phyloP scores from a whole-genome alignment of 805 yeast species.

The Ascoidea rubescens region DNA sequence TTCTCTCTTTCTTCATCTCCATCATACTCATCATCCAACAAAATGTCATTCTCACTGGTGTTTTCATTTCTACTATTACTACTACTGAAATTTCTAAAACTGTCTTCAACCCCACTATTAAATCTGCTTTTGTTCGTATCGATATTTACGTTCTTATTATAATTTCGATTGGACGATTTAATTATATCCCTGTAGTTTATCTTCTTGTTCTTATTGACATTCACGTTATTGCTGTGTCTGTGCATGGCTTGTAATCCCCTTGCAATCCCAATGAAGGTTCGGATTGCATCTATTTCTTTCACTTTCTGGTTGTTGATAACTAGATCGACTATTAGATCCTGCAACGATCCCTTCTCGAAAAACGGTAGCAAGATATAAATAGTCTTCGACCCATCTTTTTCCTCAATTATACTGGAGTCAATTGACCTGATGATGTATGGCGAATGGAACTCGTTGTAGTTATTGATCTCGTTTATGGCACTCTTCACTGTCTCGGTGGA shows the following conservation, averaged over 20 bases:
- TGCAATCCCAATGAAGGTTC: conserved; percentile 53
- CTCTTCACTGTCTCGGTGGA: conserved; percentile 55
- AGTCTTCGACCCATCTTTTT: conserved; percentile 66
- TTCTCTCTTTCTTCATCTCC: conserved; percentile 3
- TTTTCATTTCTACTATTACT: not conserved
- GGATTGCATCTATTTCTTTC: conserved; percentile 49
- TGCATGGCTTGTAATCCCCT: conserved; percentile 72
- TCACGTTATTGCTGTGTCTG: conserved; percentile 26
- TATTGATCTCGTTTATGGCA: conserved; percentile 69
- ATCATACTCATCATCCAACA: conserved; percentile 6
- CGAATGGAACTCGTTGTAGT: conserved; percentile 54
- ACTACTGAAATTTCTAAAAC: not conserved
- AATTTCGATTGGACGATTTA: not conserved
- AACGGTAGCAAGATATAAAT: conserved; percentile 73
- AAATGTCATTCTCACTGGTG: conserved; percentile 2
- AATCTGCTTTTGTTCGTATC: conserved; percentile 3
- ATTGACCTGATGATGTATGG: conserved; percentile 57
- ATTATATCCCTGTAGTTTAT: conserved; percentile 4
- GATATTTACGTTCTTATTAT: not conserved
- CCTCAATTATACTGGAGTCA: conserved; percentile 61
- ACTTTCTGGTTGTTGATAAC: conserved; percentile 39
- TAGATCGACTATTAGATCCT: conserved; percentile 59
- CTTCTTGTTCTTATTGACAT: conserved; percentile 7
- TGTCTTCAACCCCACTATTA: not conserved
- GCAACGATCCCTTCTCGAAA: conserved; percentile 59